Conservation (phyloP, 1,139 yeast species). For the Saccharomycopsis crataegensis region DNA sequence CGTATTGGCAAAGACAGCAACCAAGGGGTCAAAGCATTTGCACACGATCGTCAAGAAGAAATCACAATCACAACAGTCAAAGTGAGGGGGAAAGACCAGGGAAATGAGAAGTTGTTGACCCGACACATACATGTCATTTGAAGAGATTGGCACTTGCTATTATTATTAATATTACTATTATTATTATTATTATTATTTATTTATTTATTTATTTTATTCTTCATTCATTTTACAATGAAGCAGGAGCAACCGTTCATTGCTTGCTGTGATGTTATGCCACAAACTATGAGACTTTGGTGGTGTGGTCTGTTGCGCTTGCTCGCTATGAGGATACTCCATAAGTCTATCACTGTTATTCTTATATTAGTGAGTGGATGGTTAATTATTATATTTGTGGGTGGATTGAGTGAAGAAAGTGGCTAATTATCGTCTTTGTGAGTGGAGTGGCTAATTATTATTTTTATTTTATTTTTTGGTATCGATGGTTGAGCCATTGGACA, state of each 20-base stretch:
- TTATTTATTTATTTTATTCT: not conserved
- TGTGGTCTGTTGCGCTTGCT: too few relatives aligned
- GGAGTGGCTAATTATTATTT: not conserved
- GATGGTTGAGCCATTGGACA: not conserved
- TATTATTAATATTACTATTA: not conserved
- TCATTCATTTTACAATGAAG: not conserved
- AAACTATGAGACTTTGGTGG: too few relatives aligned
- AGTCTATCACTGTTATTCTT: too few relatives aligned
- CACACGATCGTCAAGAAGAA: conserved; percentile 10
- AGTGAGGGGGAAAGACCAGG: not conserved
- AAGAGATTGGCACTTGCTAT: not conserved
- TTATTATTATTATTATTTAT: too few relatives aligned
- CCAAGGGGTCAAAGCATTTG: conserved; percentile 7
- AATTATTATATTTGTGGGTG: too few relatives aligned
- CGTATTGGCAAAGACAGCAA: conserved; percentile 7
- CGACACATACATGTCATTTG: not conserved
- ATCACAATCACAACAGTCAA: conserved; percentile 1
- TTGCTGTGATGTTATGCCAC: too few relatives aligned
- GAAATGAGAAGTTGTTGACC: not conserved
- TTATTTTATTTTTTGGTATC: not conserved
- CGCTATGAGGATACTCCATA: too few relatives aligned
- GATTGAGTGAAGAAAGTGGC: too few relatives aligned
- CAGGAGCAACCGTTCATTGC: too few relatives aligned
- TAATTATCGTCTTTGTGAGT: too few relatives aligned
- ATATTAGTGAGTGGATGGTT: too few relatives aligned